Percentiles rank a stretch among this genome's conserved stretches.
Evolutionary conservation across 192 early-diverging fungal genomes (phyloP).

Genomic region (Thoreauomyces humboldtii): DNA sequence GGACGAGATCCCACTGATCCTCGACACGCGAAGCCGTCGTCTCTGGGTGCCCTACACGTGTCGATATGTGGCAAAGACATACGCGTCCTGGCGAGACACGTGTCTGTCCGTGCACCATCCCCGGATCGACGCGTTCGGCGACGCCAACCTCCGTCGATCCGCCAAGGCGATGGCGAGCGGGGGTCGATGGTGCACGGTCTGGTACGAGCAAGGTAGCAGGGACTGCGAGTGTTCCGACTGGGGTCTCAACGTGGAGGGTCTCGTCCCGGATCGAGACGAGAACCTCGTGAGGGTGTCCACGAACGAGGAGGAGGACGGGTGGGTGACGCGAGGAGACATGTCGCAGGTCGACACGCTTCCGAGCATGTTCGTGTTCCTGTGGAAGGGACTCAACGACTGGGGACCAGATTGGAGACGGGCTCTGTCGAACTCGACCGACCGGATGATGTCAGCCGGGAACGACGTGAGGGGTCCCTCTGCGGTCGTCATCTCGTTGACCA

Average conservation of each 20-base stretch:
- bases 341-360: not conserved
- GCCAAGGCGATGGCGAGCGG: not conserved
- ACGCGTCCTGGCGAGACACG: not conserved
- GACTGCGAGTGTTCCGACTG: not conserved
- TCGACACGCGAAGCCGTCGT: not conserved
- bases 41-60: slow-evolving; percentile 1
- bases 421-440: not conserved
- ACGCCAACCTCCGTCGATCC: not conserved
- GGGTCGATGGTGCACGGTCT: slow-evolving; percentile 3
- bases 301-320: not conserved
- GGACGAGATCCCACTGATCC: not conserved
- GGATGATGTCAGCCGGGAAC: too few relatives aligned
- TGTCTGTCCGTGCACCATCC: not conserved
- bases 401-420: slow-evolving; percentile 4
- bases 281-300: not conserved
- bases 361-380: slow-evolving; percentile 4
- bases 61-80: not conserved
- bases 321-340: too few relatives aligned
- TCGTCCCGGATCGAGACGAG: not conserved
- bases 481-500: not conserved
- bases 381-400: slow-evolving; percentile 14
- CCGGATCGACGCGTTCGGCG: not conserved
- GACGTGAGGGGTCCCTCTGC: not conserved
- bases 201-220: not conserved
- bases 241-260: slow-evolving; percentile 1